Conservation (phyloP, 2,329 filamentous ascomycete genomes). For the Tolypocladium paradoxum region DNA sequence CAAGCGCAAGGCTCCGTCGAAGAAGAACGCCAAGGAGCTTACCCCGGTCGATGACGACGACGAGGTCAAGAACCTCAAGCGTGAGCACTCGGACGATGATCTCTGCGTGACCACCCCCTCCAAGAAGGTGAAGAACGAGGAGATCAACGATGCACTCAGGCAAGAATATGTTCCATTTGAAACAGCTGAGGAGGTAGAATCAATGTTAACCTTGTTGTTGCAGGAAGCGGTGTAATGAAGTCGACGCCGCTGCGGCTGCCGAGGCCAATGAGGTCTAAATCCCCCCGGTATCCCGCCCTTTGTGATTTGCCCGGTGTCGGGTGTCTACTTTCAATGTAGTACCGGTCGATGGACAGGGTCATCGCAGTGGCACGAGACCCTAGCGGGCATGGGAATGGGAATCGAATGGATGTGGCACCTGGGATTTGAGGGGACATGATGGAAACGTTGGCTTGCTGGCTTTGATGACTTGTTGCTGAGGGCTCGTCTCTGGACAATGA, state of each 20-base stretch:
- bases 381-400: not conserved
- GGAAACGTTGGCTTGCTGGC: not conserved
- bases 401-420: not conserved
- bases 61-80: slow-evolving; percentile 12
- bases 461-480: not conserved
- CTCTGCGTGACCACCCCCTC: not conserved
- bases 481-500: not conserved
- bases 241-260: not conserved
- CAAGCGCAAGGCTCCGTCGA: slow-evolving; percentile 18
- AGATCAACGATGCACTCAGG: not conserved
- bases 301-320: not conserved
- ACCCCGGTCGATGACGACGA: slow-evolving; percentile 12
- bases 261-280: not conserved
- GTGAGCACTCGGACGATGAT: slow-evolving; percentile 10
- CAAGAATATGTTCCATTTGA: not conserved
- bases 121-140: slow-evolving; percentile 14
- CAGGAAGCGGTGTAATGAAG: not conserved
- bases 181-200: not conserved
- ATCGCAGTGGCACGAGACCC: no score
- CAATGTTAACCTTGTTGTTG: not conserved
- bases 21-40: slow-evolving; percentile 12
- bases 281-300: not conserved
- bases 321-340: no score
- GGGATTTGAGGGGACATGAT: not conserved
- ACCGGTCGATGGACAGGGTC: no score